A percentile compares a stretch with the other conserved stretches of the same genome.
Conservation (phyloP, 106 monocot genomes). For the Platanthera zijinensis region DNA sequence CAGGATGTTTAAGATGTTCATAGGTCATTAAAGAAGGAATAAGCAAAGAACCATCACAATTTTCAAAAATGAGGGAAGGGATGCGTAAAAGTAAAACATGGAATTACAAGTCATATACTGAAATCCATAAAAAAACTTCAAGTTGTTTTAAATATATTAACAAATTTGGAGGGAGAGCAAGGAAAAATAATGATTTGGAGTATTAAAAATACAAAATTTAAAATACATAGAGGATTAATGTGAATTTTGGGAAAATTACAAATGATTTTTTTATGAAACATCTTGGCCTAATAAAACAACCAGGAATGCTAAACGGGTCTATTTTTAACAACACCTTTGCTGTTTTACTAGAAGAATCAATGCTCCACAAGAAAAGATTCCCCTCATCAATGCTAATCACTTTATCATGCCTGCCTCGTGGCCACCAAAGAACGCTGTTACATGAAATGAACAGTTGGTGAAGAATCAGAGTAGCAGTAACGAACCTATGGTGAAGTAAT, state of each 20-base stretch:
- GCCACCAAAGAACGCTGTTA: constrained; percentile 95
- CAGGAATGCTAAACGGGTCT: neutral
- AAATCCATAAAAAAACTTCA: neutral
- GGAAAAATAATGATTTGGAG: neutral
- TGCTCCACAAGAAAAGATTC: constrained; percentile 84
- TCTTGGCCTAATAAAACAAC: neutral
- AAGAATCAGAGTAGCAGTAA: neutral
- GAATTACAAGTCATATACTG: neutral
- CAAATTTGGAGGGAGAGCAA: neutral
- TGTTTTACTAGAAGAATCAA: constrained; percentile 74
- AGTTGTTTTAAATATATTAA: neutral
- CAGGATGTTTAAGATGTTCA: neutral
- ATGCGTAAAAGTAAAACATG: neutral
- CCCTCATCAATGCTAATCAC: constrained; percentile 94
- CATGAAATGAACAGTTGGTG: neutral
- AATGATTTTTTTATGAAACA: neutral
- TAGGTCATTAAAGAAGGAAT: neutral
- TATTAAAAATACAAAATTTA: neutral
- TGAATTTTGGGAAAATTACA: neutral
- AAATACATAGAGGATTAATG: neutral
- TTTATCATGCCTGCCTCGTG: constrained; percentile 80
- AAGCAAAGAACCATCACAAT: neutral
- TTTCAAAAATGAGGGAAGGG: neutral
- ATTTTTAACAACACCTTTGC: constrained; percentile 48
- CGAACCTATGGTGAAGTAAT: neutral